These are phyloP conservation scores for Metrosideros polymorpha DNA, from an alignment of 441 rosid genomes.

Conservation along the genomic window DNA sequence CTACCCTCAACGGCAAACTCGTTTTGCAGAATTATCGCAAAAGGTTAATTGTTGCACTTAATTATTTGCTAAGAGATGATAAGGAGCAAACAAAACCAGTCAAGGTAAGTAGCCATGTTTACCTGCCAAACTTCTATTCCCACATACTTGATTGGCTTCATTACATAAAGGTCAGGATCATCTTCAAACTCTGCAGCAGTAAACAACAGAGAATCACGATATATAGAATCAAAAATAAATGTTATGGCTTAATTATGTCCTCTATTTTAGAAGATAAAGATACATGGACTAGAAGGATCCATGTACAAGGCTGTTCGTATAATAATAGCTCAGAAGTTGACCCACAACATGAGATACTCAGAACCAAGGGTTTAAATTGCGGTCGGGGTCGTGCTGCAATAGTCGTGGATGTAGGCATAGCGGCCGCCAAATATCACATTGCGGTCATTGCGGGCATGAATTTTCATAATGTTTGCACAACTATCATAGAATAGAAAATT, in stretches of 20 bases:
- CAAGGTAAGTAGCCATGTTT: neutral
- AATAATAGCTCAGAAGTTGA: neutral
- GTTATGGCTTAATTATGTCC: neutral
- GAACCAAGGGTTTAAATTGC: neutral
- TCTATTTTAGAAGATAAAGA: neutral
- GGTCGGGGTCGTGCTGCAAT: neutral
- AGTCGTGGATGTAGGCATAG: neutral
- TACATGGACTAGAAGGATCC: neutral
- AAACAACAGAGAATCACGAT: neutral
- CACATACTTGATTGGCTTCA: constrained; percentile 69
- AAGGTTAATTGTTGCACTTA: neutral
- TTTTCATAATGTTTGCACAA: neutral
- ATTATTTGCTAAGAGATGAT: neutral
- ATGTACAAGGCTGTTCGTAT: neutral
- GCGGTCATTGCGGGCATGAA: neutral
- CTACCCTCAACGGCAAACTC: neutral
- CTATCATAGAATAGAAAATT: neutral
- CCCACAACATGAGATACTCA: neutral
- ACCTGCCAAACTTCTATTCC: constrained; percentile 99
- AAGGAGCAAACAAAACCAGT: neutral
- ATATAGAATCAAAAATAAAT: neutral
- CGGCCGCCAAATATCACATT: neutral
- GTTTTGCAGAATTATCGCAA: neutral
- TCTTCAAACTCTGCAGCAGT: constrained; percentile 76
- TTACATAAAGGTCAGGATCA: constrained; percentile 88